These are phyloP conservation scores for Torrubiella hemipterigena DNA, from an alignment of 2,329 filamentous ascomycete species.

Conservation along the genomic window DNA sequence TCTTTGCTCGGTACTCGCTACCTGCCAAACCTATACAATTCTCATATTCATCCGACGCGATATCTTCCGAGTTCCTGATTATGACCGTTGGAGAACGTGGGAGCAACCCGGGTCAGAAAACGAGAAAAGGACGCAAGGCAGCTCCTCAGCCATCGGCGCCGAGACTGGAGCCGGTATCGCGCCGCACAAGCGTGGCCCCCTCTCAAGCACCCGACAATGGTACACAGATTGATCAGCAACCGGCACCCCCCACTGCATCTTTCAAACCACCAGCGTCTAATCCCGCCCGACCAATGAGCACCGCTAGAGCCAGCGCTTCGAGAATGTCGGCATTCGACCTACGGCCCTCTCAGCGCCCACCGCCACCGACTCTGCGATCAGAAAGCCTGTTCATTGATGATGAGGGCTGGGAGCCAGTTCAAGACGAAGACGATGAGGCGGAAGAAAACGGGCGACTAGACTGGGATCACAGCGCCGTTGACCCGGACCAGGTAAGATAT, in stretches of 20 bases:
- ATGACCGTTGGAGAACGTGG: slow-evolving; percentile 66
- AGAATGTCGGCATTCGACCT: slow-evolving; percentile 28
- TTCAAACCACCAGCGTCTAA: slow-evolving; percentile 16
- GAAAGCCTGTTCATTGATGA: slow-evolving; percentile 68
- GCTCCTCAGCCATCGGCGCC: slow-evolving; percentile 20
- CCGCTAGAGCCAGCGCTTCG: slow-evolving; percentile 21
- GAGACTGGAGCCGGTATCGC: slow-evolving; percentile 35
- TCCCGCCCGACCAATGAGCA: slow-evolving; percentile 19
- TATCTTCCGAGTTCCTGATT: slow-evolving; percentile 65
- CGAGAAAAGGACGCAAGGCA: slow-evolving; percentile 32
- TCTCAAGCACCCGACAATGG: slow-evolving; percentile 20
- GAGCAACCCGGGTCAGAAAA: slow-evolving; percentile 33
- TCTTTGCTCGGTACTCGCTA: slow-evolving; percentile 58
- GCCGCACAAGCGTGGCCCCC: slow-evolving; percentile 27
- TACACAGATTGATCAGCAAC: too few species aligned
- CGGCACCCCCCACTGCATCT: slow-evolving; percentile 10
- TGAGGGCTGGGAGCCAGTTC: slow-evolving; percentile 63
- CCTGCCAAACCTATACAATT: slow-evolving; percentile 63
- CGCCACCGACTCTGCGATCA: slow-evolving; percentile 45
- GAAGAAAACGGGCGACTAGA: slow-evolving; percentile 56
- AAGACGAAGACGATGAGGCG: slow-evolving; percentile 45
- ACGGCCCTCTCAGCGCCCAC: slow-evolving; percentile 41
- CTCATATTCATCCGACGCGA: slow-evolving; percentile 54
- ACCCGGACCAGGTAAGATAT: slow-evolving; percentile 44
- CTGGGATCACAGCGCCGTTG: slow-evolving; percentile 62